Conservation (phyloP, 2,329 filamentous ascomycete genomes). For the Emergomyces africanus region DNA sequence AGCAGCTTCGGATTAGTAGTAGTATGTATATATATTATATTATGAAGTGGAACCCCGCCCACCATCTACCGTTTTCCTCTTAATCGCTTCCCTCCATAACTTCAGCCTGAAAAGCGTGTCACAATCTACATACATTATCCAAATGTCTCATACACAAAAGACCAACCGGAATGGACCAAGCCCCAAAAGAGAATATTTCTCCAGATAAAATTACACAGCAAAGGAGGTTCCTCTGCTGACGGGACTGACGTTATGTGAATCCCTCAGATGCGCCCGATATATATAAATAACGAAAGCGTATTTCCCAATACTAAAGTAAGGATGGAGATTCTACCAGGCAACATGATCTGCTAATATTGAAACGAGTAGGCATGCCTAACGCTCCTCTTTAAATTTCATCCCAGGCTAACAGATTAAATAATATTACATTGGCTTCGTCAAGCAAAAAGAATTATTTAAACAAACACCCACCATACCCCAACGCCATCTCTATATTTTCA, state of each 20-base stretch:
- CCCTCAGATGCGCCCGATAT: background rate
- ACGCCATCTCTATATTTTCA: background rate
- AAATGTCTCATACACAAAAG: background rate
- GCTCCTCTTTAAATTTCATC: background rate
- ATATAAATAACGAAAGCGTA: background rate
- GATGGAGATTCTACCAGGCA: background rate
- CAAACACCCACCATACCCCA: background rate
- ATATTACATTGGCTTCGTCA: background rate
- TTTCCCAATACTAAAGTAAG: background rate
- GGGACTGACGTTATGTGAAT: background rate
- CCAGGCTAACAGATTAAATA: background rate
- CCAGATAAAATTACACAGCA: background rate
- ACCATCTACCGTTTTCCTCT: background rate
- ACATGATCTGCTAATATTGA: background rate
- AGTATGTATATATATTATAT: background rate
- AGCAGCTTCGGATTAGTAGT: too few relatives aligned
- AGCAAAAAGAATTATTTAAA: background rate
- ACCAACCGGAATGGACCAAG: background rate
- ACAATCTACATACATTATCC: background rate
- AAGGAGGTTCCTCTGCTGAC: background rate
- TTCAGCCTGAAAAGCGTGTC: background rate
- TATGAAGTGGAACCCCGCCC: background rate
- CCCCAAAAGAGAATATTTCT: background rate
- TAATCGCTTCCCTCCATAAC: background rate
- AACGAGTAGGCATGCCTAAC: background rate